These are phyloP conservation scores for Aquilaria yunnanensis DNA, from an alignment of 345 rosid genomes.

Conservation along the genomic window DNA sequence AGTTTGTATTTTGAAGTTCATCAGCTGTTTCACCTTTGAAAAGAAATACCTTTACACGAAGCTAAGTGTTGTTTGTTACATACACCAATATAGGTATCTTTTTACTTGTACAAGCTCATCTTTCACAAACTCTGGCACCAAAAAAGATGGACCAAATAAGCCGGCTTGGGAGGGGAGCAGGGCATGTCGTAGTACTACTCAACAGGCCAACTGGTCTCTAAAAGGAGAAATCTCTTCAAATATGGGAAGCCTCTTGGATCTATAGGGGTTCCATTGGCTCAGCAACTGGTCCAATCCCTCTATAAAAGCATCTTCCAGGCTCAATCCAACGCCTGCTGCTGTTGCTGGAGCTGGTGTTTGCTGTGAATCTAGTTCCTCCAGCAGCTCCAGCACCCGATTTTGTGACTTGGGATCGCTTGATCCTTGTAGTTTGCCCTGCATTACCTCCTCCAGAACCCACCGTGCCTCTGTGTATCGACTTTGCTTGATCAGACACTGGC, in stretches of 20 bases:
- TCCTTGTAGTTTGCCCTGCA: conserved; percentile 34
- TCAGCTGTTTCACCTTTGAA: neutral
- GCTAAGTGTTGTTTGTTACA: neutral
- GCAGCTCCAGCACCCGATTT: conserved; percentile 41
- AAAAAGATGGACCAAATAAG: neutral
- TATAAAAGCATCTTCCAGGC: conserved; percentile 44
- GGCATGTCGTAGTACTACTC: conserved; percentile 14
- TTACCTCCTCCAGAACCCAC: conserved; percentile 35
- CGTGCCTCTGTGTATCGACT: conserved; percentile 44
- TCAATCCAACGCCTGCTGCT: conserved; percentile 2
- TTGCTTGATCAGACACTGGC: conserved; percentile 73
- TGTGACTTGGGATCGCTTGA: conserved; percentile 45
- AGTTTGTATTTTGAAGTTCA: conserved; percentile 22
- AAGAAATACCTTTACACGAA: neutral
- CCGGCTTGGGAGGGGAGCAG: neutral
- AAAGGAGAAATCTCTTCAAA: conserved; percentile 82
- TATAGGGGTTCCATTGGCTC: conserved; percentile 51
- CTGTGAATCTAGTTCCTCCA: conserved; percentile 30
- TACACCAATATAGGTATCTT: neutral
- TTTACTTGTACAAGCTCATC: neutral
- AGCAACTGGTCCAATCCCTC: conserved; percentile 64
- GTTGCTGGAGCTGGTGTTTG: neutral
- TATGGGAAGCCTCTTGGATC: conserved; percentile 76
- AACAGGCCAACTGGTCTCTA: conserved; percentile 82
- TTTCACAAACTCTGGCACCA: neutral